phyloP scores from a whole-genome alignment of 2,329 filamentous ascomycete genomes.

The Metarhizium sp. region DNA sequence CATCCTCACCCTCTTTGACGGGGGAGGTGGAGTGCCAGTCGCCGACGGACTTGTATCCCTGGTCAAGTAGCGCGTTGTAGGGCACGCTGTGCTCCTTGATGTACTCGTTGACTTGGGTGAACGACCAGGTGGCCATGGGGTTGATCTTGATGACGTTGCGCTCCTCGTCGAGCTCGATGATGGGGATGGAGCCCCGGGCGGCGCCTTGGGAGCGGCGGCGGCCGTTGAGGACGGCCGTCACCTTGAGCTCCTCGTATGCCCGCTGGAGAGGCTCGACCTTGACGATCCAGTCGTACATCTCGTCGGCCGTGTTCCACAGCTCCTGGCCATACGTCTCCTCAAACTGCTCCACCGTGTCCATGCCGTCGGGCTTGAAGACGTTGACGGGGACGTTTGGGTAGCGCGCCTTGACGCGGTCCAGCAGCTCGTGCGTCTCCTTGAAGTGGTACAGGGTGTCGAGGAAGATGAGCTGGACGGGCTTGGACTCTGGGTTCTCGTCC shows the following conservation, averaged over 20 bases:
- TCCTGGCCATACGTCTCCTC: constrained; percentile 70
- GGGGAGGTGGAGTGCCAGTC: constrained; percentile 97
- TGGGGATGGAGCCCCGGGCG: constrained; percentile 79
- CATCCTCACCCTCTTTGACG: constrained; percentile 84
- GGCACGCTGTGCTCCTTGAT: constrained; percentile 79
- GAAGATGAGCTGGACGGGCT: constrained; percentile 61
- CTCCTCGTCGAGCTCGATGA: constrained; percentile 85
- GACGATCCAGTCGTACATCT: constrained; percentile 92
- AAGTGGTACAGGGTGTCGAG: constrained; percentile 81
- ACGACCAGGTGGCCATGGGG: constrained; percentile 89
- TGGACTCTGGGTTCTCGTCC: constrained; percentile 49
- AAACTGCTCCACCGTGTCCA: constrained; percentile 66
- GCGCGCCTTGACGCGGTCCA: constrained; percentile 62
- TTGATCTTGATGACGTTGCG: constrained; percentile 94
- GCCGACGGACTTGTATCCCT: constrained; percentile 95
- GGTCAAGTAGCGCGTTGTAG: constrained; percentile 85
- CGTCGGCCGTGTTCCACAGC: constrained; percentile 76
- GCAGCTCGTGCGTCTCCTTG: constrained; percentile 62
- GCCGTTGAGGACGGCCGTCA: constrained; percentile 86
- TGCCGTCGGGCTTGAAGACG: constrained; percentile 77
- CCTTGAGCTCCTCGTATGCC: constrained; percentile 77
- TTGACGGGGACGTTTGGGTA: constrained; percentile 79
- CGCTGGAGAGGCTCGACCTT: constrained; percentile 96
- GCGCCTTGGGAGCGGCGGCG: constrained; percentile 87
- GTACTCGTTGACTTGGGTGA: constrained; percentile 82